Percentiles rank a stretch among this genome's conserved stretches.
Conservation (phyloP, 2,329 filamentous ascomycete species). For the Amphichorda felina region DNA sequence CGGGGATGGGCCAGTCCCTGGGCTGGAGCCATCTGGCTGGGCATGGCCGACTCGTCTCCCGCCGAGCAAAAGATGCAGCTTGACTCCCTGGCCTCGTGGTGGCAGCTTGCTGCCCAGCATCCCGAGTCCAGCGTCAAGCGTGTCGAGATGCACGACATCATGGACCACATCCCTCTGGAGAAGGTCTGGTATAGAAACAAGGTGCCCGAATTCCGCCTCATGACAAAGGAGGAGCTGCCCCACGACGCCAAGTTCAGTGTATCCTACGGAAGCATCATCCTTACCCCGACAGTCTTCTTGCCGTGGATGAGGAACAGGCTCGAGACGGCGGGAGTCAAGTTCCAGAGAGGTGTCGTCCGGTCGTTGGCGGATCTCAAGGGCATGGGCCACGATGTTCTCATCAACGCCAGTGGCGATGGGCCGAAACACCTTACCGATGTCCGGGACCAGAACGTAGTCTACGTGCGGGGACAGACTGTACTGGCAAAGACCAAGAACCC, state of each 20-base stretch:
- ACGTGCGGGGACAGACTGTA: conserved; percentile 6
- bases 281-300: conserved; percentile 5
- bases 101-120: conserved; percentile 3
- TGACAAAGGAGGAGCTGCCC: not conserved
- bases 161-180: conserved; percentile 1
- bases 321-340: conserved; percentile 5
- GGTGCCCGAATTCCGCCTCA: conserved; percentile 1
- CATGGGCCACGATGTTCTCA: conserved; percentile 7
- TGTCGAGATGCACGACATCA: conserved; percentile 4
- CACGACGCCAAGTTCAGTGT: not conserved
- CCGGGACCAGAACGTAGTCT: conserved; percentile 1
- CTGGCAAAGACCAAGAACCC: conserved; percentile 5
- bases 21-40: conserved; percentile 17
- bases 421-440: conserved; percentile 6
- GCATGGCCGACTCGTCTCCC: conserved; percentile 5
- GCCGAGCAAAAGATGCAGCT: conserved; percentile 15
- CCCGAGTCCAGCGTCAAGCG: conserved; percentile 4
- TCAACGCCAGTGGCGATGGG: conserved; percentile 6
- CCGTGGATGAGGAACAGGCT: conserved; percentile 5
- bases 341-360: conserved; percentile 3
- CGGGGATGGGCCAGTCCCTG: conserved; percentile 18
- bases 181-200: conserved; percentile 5
- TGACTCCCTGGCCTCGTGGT: conserved; percentile 6
- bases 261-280: not conserved
- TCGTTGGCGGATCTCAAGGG: conserved; percentile 4